These are phyloP conservation scores for Alternaria brassicae DNA, from an alignment of 2,329 filamentous ascomycete species.

Conservation along the genomic window DNA sequence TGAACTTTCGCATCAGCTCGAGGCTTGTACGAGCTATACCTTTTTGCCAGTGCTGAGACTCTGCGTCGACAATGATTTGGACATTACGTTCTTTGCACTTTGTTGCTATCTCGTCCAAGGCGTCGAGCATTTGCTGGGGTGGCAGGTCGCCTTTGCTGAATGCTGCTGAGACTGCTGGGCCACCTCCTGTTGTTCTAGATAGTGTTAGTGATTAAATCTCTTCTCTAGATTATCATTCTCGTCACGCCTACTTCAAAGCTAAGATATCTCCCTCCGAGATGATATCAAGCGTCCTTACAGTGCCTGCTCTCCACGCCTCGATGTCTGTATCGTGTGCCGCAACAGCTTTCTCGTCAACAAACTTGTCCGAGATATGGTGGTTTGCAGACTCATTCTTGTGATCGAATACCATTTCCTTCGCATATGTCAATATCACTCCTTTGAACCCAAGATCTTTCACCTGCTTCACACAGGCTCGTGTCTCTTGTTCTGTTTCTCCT, in stretches of 20 bases:
- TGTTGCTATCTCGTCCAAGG: constrained; percentile 52
- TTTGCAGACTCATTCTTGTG: constrained; percentile 37
- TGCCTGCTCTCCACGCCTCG: constrained; percentile 43
- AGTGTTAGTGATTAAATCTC: constrained; percentile 16
- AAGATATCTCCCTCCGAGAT: constrained; percentile 43
- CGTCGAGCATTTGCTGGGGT: constrained; percentile 54
- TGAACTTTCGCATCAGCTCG: constrained; percentile 60
- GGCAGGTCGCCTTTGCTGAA: constrained; percentile 47
- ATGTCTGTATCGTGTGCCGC: constrained; percentile 41
- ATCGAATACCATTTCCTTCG: constrained; percentile 67
- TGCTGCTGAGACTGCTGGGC: constrained; percentile 50
- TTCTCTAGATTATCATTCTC: neutral
- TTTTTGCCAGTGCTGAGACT: constrained; percentile 55
- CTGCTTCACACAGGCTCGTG: constrained; percentile 66
- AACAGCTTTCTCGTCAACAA: constrained; percentile 2
- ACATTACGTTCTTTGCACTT: constrained; percentile 51
- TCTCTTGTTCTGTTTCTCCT: constrained; percentile 74
- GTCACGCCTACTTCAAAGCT: constrained; percentile 37
- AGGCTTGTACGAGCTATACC: constrained; percentile 64
- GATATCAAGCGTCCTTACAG: constrained; percentile 38
- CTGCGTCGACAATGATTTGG: constrained; percentile 57
- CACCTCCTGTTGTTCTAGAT: constrained; percentile 54
- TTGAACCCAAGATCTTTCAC: constrained; percentile 76
- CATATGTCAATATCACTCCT: constrained; percentile 85
- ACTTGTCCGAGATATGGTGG: constrained; percentile 21